Evolutionary conservation across 2,329 filamentous ascomycete species (phyloP).

Genomic region (Neofusicoccum sp.): DNA sequence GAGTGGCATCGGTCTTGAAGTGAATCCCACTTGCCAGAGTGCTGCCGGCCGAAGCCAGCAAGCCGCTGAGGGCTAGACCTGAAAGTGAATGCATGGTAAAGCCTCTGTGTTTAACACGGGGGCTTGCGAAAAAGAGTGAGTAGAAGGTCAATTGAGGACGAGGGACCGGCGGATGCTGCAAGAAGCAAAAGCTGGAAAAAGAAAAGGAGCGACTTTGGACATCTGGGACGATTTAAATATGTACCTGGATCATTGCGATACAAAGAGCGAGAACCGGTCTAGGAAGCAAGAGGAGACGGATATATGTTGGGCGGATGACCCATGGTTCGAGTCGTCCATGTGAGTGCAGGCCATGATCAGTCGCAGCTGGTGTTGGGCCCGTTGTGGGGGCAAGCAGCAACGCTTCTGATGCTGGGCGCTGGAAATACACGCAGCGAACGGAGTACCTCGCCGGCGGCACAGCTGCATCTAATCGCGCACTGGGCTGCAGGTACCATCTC

Average conservation of each 20-base stretch:
- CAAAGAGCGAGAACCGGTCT: background rate
- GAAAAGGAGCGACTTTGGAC: background rate
- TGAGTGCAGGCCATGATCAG: no score
- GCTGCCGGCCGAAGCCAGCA: conserved; percentile 1
- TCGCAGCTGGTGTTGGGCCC: background rate
- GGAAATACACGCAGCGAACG: background rate
- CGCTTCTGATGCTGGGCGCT: background rate
- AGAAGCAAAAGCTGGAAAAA: background rate
- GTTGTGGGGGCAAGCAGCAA: conserved; percentile 2
- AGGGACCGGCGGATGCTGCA: background rate
- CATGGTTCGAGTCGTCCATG: no score
- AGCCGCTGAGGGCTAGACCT: background rate
- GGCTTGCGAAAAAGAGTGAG: background rate
- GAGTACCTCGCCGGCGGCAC: background rate
- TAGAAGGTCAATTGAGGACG: background rate
- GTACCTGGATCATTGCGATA: background rate
- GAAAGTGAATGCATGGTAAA: background rate
- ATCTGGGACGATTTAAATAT: no score
- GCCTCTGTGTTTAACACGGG: background rate
- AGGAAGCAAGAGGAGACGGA: background rate
- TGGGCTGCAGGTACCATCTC: conserved; percentile 1
- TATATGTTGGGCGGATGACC: no score
- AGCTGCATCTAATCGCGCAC: background rate
- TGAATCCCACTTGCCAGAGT: background rate
- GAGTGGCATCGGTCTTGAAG: conserved; percentile 15